Evolutionary conservation across 495 filamentous ascomycete genomes (phyloP).

Genomic region (Hyphodiscus hymeniophilus): DNA sequence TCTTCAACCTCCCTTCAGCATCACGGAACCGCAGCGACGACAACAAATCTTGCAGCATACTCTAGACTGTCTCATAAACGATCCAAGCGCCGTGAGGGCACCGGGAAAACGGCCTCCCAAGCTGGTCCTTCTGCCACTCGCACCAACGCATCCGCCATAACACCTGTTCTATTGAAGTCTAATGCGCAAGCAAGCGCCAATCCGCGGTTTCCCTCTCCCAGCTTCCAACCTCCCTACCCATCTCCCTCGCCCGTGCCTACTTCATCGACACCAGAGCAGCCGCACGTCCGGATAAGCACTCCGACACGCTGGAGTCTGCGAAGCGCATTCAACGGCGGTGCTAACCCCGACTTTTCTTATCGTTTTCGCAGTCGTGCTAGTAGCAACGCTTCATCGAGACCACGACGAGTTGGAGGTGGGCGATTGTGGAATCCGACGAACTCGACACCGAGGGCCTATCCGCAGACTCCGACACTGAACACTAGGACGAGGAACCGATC

Average conservation of each 20-base stretch:
- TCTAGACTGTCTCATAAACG: background rate
- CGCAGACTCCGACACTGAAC: constrained; percentile 5
- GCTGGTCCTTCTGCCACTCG: constrained; percentile 20
- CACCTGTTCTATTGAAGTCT: background rate
- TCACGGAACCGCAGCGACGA: background rate
- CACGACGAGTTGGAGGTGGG: constrained; percentile 22
- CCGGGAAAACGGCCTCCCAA: constrained; percentile 26
- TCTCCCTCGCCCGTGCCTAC: constrained; percentile 18
- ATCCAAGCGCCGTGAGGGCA: constrained; percentile 13
- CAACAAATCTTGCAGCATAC: constrained; percentile 1
- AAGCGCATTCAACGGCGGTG: constrained; percentile 30
- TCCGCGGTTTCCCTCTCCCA: constrained; percentile 26
- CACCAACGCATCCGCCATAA: constrained; percentile 10
- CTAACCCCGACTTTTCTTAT: constrained; percentile 28
- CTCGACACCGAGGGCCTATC: constrained; percentile 43
- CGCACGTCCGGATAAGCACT: constrained; percentile 20
- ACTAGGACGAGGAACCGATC: constrained; percentile 25
- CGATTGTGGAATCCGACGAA: constrained; percentile 60
- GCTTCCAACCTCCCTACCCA: constrained; percentile 30
- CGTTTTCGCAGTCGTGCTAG: constrained; percentile 34
- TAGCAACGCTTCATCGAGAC: constrained; percentile 10
- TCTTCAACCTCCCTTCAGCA: background rate
- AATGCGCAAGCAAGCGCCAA: constrained; percentile 22
- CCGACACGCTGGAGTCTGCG: constrained; percentile 30
- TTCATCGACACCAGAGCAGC: constrained; percentile 14